A percentile compares a stretch with the other conserved stretches of the same genome.
Conservation (phyloP, 2,329 filamentous ascomycete genomes). For the Cryphonectria carpinicola region DNA sequence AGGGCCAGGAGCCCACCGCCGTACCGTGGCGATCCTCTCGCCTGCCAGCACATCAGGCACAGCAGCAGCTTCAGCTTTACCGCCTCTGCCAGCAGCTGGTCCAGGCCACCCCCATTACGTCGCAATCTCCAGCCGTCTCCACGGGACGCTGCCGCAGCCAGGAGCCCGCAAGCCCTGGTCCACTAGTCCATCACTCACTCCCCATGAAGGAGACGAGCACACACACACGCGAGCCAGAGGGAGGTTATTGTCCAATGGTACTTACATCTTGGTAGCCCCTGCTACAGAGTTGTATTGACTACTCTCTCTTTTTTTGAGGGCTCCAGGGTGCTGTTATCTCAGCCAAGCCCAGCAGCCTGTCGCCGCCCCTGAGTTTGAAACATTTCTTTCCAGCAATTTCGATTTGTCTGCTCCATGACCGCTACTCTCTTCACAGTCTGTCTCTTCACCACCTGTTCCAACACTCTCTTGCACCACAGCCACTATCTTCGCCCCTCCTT, state of each 20-base stretch:
- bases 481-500: slow-evolving; percentile 40
- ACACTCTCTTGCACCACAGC: slow-evolving; percentile 48
- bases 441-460: slow-evolving; percentile 50
- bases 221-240: background rate
- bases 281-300: background rate
- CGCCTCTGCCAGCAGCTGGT: slow-evolving; percentile 17
- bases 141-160: background rate
- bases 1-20: background rate
- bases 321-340: slow-evolving; percentile 4
- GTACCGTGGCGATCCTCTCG: background rate
- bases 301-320: background rate
- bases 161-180: slow-evolving; percentile 1
- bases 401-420: slow-evolving; percentile 47
- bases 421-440: slow-evolving; percentile 42
- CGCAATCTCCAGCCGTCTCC: slow-evolving; percentile 19
- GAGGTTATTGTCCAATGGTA: slow-evolving; percentile 8
- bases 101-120: slow-evolving; percentile 16
- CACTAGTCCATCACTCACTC: background rate
- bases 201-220: slow-evolving; percentile 8
- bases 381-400: slow-evolving; percentile 20
- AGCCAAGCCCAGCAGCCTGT: slow-evolving; percentile 4
- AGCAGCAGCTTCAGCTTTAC: slow-evolving; percentile 13
- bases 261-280: slow-evolving; percentile 5
- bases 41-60: background rate
- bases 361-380: slow-evolving; percentile 22